Base-by-base conservation (phyloP, 352 stramenopile species). In the Globisporangium mamillatum region DNA sequence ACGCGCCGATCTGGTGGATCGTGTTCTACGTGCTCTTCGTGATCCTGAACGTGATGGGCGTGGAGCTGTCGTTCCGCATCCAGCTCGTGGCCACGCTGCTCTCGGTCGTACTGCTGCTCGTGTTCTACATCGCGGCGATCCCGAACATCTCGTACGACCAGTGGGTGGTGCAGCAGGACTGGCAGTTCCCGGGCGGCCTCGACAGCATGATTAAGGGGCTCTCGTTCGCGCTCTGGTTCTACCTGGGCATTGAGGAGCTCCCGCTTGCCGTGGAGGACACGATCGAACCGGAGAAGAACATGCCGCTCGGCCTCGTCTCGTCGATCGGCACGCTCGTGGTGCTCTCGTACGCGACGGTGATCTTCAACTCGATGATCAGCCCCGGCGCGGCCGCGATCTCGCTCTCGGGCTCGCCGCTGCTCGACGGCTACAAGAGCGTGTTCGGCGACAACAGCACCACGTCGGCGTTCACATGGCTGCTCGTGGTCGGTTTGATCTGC, bases 171-270 rank as follows among this genome's bases (percentile, higher is more conserved):
- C 55, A 73, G 24, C 66, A 74, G 46, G 32, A 89, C 68, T 85
- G 73, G 81, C 56, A 90, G 59, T 91, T 76, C 60, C 60, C 60
- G 0, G 66, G 41, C 29, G 83, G 83, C 8, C 80, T 74, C 67
- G 75, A 86, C 18, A 81, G 81, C 14, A 74, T 80, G 20, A 60
- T 89, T 6, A 75, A 88, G 57, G 83, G 83, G 0, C 78, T 87
- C 48, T 90, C 83, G 10, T 91, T 91, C 56, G 68, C 81, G 34
- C 71, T 91, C 63, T 91, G 83, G 83, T 91, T 91, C 66, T 91
- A 85, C 66, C 54, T 91, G 12, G 83, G 81, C 7, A 91, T 91
- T 44, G 81, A 90, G 58, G 81, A 91, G 61, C 71, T 90, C 1
- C 83, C 83, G 6, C 72, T 91, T 6, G 81, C 83, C 0, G 71